Evolutionary conservation across 805 yeast genomes (phyloP).

Genomic region (Candida coleopterorum): DNA sequence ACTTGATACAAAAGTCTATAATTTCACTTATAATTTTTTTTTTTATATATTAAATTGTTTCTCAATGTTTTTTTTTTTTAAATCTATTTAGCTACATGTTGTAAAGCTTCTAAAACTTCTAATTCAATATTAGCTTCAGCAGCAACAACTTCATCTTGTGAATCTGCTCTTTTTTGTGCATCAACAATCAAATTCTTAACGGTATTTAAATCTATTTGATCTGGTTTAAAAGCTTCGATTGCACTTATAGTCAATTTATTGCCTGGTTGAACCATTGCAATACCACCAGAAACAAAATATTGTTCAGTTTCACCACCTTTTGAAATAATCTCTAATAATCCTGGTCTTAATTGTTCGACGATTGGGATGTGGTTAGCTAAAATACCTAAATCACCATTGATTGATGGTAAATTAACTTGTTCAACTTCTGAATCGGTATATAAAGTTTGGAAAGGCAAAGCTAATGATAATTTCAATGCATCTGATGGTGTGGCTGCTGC

Average conservation of each 20-base stretch:
- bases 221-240: slow-evolving; percentile 91
- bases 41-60: too few species aligned
- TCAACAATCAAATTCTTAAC: slow-evolving; percentile 80
- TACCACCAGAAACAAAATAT: slow-evolving; percentile 92
- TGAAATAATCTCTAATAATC: slow-evolving; percentile 88
- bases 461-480: slow-evolving; percentile 79
- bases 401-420: slow-evolving; percentile 92
- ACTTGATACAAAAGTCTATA: too few species aligned
- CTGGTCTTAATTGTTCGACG: slow-evolving; percentile 94
- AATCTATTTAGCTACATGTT: slow-evolving; percentile 66
- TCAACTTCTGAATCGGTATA: slow-evolving; percentile 52
- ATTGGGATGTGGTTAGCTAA: slow-evolving; percentile 97
- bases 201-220: slow-evolving; percentile 74
- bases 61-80: neutral
- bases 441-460: slow-evolving; percentile 81
- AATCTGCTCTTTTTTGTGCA: slow-evolving; percentile 85
- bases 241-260: slow-evolving; percentile 87
- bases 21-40: too few species aligned
- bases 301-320: slow-evolving; percentile 65
- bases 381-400: slow-evolving; percentile 94
- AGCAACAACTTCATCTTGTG: slow-evolving; percentile 82
- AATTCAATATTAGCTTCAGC: slow-evolving; percentile 94
- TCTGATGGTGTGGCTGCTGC: slow-evolving; percentile 46
- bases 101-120: slow-evolving; percentile 93
- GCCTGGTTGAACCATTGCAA: slow-evolving; percentile 94